Evolutionary conservation across 306 rosid species (phyloP).

Genomic region (Datisca glomerata): DNA sequence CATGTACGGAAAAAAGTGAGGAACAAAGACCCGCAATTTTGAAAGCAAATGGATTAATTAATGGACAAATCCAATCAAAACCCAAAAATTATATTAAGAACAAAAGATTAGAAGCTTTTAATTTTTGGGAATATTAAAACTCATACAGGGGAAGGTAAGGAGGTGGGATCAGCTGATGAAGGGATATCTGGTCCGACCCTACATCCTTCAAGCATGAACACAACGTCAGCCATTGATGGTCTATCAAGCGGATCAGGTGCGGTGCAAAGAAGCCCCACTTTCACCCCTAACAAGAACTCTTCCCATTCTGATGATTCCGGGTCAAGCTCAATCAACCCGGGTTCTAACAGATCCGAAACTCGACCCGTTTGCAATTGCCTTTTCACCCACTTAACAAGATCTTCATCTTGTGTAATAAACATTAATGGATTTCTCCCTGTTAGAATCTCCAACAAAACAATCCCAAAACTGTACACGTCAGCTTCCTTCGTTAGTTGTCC

Average conservation of each 20-base stretch:
- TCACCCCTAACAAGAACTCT: slow-evolving; percentile 71
- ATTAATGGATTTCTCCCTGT: slow-evolving; percentile 72
- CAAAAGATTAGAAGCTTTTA: neutral
- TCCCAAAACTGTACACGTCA: slow-evolving; percentile 78
- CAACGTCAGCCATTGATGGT: slow-evolving; percentile 67
- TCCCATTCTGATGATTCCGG: slow-evolving; percentile 88
- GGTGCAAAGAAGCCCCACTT: slow-evolving; percentile 70
- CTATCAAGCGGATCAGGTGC: slow-evolving; percentile 82
- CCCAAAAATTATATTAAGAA: neutral
- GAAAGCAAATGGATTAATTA: neutral
- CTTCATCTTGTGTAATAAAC: slow-evolving; percentile 69
- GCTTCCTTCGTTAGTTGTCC: slow-evolving; percentile 54
- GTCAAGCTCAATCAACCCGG: slow-evolving; percentile 75
- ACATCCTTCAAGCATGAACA: slow-evolving; percentile 91
- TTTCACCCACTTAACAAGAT: slow-evolving; percentile 85
- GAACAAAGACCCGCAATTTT: neutral
- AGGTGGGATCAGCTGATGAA: slow-evolving; percentile 76
- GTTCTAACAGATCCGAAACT: slow-evolving; percentile 55
- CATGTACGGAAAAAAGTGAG: no score
- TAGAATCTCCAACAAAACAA: slow-evolving; percentile 62
- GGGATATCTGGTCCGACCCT: slow-evolving; percentile 75
- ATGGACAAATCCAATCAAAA: neutral
- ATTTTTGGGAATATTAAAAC: no score
- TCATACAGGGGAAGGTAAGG: slow-evolving; percentile 58
- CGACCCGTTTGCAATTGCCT: slow-evolving; percentile 58